Evolutionary conservation across 352 stramenopile genomes (phyloP).

Genomic region (Phytopythium chamaehyphon): DNA sequence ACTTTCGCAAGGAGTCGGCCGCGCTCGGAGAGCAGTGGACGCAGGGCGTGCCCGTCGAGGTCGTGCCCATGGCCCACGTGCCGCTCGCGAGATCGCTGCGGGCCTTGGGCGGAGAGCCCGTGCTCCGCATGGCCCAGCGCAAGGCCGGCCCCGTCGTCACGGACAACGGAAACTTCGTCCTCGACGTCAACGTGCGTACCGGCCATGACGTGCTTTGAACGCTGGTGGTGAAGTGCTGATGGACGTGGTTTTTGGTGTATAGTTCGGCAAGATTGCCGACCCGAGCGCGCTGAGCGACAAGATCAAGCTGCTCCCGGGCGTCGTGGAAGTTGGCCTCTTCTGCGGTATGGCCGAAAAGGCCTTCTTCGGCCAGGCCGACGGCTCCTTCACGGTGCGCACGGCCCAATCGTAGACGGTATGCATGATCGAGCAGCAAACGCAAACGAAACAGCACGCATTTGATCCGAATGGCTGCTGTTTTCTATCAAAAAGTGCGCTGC

Average conservation of each 20-base stretch:
- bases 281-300: constrained; percentile 57
- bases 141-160: constrained; percentile 97
- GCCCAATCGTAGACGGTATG: constrained; percentile 13
- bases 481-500: constrained; percentile 6
- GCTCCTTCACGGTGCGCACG: constrained; percentile 66
- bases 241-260: not conserved
- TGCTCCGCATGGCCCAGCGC: constrained; percentile 83
- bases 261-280: constrained; percentile 75
- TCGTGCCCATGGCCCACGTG: constrained; percentile 97
- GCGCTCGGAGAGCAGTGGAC: constrained; percentile 86
- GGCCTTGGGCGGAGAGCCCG: constrained; percentile 43
- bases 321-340: constrained; percentile 89
- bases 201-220: not conserved
- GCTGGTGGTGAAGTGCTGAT: not conserved
- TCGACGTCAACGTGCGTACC: constrained; percentile 74
- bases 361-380: constrained; percentile 85
- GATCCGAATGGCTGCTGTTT: too few relatives aligned
- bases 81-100: constrained; percentile 83
- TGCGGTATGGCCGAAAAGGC: constrained; percentile 86
- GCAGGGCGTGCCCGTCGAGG: constrained; percentile 94
- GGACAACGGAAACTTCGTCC: constrained; percentile 94
- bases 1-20: constrained; percentile 91
- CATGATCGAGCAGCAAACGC: constrained; percentile 6
- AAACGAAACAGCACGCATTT: too few relatives aligned
- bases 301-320: constrained; percentile 79